Conservation (phyloP, 352 stramenopile species). For the Globisporangium sylvaticum region DNA sequence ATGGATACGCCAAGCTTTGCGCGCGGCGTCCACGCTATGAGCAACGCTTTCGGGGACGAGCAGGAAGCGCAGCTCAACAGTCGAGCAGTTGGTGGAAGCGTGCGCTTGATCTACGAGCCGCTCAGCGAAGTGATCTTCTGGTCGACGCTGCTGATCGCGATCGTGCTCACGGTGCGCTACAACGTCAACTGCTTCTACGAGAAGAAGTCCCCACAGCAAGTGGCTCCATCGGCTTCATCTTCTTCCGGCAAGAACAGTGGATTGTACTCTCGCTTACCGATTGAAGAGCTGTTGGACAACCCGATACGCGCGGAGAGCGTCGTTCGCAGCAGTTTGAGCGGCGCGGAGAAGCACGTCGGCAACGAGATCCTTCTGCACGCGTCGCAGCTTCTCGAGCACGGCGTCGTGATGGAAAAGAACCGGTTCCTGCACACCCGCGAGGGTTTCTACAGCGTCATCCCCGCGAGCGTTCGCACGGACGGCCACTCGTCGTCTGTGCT, state of each 20-base stretch:
- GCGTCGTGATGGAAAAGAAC: background rate
- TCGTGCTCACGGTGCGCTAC: constrained; percentile 1
- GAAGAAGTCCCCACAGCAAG: background rate
- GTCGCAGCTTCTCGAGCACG: background rate
- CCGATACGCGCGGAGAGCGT: background rate
- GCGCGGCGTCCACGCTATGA: background rate
- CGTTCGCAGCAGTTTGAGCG: background rate
- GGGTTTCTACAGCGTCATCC: background rate
- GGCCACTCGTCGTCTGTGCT: background rate
- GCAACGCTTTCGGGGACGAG: background rate
- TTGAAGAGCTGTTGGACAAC: constrained; percentile 6
- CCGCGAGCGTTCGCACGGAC: background rate
- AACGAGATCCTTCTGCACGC: background rate
- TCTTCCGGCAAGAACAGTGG: background rate
- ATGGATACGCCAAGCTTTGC: background rate
- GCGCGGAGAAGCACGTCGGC: background rate
- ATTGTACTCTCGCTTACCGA: background rate
- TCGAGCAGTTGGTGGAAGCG: background rate
- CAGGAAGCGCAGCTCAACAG: background rate
- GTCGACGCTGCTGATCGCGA: background rate
- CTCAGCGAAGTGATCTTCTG: background rate
- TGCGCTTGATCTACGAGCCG: background rate
- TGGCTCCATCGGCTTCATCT: background rate
- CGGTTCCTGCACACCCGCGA: background rate
- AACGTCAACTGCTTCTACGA: background rate